A percentile compares a stretch with the other conserved stretches of the same genome.
phyloP scores from a whole-genome alignment of 2,329 filamentous ascomycete genomes.

The Cercospora zeina region DNA sequence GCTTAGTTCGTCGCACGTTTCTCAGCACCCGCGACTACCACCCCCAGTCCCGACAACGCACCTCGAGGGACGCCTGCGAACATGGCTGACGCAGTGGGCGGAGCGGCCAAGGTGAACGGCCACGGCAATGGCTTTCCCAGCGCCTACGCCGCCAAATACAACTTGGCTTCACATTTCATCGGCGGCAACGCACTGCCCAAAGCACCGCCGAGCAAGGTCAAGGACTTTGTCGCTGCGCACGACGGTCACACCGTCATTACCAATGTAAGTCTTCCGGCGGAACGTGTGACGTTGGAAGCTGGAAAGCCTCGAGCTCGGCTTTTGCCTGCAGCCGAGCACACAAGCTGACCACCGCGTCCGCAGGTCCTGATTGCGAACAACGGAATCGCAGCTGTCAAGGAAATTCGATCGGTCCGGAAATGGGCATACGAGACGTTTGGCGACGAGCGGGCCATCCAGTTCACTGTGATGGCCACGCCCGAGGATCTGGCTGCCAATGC shows the following conservation, averaged over 20 bases:
- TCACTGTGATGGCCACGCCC: conserved; percentile 99
- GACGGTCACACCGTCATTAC: conserved; percentile 98
- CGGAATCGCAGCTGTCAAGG: conserved; percentile 98
- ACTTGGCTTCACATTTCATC: conserved; percentile 90
- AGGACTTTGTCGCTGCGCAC: conserved; percentile 88
- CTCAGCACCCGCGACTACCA: neutral
- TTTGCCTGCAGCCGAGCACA: conserved; percentile 12
- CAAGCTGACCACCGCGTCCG: conserved; percentile 22
- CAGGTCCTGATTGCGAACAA: conserved; percentile 99
- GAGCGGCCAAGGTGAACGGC: conserved; percentile 40
- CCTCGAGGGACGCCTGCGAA: conserved; percentile 38
- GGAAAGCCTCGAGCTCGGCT: conserved; percentile 8
- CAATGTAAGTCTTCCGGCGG: conserved; percentile 67
- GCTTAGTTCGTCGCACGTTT: conserved; percentile 15
- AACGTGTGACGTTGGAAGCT: neutral
- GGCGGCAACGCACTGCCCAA: conserved; percentile 85
- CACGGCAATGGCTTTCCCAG: conserved; percentile 56
- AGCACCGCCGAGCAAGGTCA: conserved; percentile 81
- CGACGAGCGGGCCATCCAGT: conserved; percentile 96
- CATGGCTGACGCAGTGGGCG: conserved; percentile 47
- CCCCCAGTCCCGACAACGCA: conserved; percentile 19
- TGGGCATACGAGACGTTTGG: conserved; percentile 99
- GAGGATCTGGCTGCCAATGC: conserved; percentile 97
- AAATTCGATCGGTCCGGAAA: conserved; percentile 98
- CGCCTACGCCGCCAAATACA: conserved; percentile 77